These are phyloP conservation scores for Dictyophora rubrovolvata DNA, from an alignment of 768 basidiomycete genomes.

Conservation along the genomic window DNA sequence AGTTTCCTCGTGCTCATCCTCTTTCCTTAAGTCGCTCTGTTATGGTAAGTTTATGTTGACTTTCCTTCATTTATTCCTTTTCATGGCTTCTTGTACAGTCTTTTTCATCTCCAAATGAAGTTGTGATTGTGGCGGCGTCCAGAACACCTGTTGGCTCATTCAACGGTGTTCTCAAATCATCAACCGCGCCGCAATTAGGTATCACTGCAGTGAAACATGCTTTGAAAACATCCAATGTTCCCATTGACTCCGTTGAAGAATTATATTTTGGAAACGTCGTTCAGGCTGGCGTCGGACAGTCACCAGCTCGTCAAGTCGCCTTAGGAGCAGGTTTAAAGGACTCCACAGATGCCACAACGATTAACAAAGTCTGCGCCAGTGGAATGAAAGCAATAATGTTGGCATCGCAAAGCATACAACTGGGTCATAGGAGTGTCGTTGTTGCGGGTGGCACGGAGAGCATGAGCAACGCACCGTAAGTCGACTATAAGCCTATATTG, in stretches of 20 bases:
- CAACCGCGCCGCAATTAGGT: conserved; percentile 90
- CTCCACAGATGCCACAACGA: conserved; percentile 90
- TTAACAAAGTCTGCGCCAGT: conserved; percentile 99
- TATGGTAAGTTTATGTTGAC: conserved; percentile 12
- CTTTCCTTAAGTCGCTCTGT: conserved; percentile 10
- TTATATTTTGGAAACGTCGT: conserved; percentile 97
- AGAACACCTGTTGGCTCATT: conserved; percentile 92
- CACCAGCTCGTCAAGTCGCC: conserved; percentile 97
- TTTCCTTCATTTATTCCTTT: neutral
- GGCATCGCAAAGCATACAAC: conserved; percentile 81
- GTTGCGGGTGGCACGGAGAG: conserved; percentile 98
- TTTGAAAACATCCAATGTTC: conserved; percentile 66
- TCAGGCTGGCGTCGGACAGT: conserved; percentile 95
- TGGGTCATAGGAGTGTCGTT: conserved; percentile 77
- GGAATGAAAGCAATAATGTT: conserved; percentile 95
- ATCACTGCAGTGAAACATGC: conserved; percentile 84
- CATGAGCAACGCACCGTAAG: conserved; percentile 98
- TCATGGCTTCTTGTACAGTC: conserved; percentile 15
- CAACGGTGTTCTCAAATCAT: conserved; percentile 77
- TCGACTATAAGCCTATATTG: conserved; percentile 15
- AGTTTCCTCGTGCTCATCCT: conserved; percentile 2
- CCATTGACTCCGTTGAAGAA: conserved; percentile 82
- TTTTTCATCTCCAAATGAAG: conserved; percentile 51
- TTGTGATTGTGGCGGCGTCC: conserved; percentile 86
- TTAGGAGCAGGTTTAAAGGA: conserved; percentile 76